A percentile compares a stretch with the other conserved stretches of the same genome.
phyloP scores from a whole-genome alignment of 2,329 filamentous ascomycete species.

The Fusarium sp. region DNA sequence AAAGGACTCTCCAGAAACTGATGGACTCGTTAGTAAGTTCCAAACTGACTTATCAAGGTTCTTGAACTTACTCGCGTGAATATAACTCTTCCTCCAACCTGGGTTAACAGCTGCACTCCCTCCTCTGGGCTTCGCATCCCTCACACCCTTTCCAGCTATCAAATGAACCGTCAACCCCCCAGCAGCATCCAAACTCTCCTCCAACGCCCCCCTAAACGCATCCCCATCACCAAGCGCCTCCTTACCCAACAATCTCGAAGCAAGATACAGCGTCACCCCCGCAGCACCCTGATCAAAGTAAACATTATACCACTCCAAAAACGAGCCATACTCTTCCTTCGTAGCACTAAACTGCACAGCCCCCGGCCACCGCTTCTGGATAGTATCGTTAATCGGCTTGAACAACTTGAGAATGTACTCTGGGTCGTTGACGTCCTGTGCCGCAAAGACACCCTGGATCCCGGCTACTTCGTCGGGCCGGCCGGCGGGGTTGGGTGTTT shows the following conservation, averaged over 20 bases:
- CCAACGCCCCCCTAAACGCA: conserved; percentile 49
- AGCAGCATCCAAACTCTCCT: conserved; percentile 43
- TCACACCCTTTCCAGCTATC: conserved; percentile 56
- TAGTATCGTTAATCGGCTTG: conserved; percentile 49
- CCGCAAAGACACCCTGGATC: conserved; percentile 45
- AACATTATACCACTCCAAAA: conserved; percentile 50
- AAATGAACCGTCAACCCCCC: conserved; percentile 49
- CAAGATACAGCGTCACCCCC: conserved; percentile 49
- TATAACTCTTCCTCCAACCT: conserved; percentile 59
- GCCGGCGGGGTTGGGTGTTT: conserved; percentile 47
- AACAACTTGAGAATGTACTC: conserved; percentile 43
- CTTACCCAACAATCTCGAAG: conserved; percentile 56
- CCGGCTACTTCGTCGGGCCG: conserved; percentile 47
- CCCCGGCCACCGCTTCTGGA: conserved; percentile 50
- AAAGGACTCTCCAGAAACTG: conserved; percentile 44
- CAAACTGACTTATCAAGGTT: rapidly evolving
- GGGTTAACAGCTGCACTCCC: conserved; percentile 59
- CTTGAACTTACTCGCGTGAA: conserved; percentile 52
- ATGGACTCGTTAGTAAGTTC: rapidly evolving
- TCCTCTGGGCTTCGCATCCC: conserved; percentile 54
- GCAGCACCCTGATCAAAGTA: conserved; percentile 49
- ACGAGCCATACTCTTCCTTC: conserved; percentile 44
- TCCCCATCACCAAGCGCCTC: conserved; percentile 43
- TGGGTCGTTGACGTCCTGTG: conserved; percentile 49
- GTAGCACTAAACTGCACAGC: conserved; percentile 30